These are phyloP conservation scores for Albophoma yamanashiensis DNA, from an alignment of 2,329 filamentous ascomycete genomes.

Conservation along the genomic window DNA sequence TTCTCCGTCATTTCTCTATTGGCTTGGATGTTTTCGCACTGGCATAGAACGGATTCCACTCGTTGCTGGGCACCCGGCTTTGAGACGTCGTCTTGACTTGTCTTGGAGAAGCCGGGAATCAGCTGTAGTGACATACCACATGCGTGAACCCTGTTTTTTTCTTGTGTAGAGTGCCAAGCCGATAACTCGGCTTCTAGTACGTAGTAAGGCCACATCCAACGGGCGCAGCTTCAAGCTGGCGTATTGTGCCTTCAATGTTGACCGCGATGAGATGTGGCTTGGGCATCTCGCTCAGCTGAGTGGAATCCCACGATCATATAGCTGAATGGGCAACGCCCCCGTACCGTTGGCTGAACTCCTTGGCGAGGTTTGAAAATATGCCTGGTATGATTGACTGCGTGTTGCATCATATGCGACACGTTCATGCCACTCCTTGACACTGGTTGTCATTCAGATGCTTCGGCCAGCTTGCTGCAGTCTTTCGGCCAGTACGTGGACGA, in stretches of 20 bases:
- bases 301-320: too few species aligned
- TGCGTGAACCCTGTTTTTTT: background rate
- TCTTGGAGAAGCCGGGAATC: slow-evolving; percentile 45
- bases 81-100: slow-evolving; percentile 43
- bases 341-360: too few species aligned
- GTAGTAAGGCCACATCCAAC: background rate
- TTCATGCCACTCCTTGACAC: too few species aligned
- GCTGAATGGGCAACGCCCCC: too few species aligned
- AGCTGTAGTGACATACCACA: slow-evolving; percentile 43
- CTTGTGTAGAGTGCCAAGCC: background rate
- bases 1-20: slow-evolving; percentile 33
- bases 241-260: background rate
- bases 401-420: too few species aligned
- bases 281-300: too few species aligned
- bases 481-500: too few species aligned
- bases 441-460: too few species aligned
- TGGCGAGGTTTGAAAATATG: too few species aligned
- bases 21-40: slow-evolving; percentile 45
- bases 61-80: slow-evolving; percentile 47
- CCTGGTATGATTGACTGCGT: too few species aligned
- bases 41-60: slow-evolving; percentile 39
- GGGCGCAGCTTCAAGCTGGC: background rate
- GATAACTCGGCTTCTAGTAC: background rate
- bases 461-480: too few species aligned
- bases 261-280: background rate